Percentiles rank a stretch among this genome's conserved stretches.
Conservation (phyloP, 2,329 filamentous ascomycete genomes). For the Claviceps quebecensis region DNA sequence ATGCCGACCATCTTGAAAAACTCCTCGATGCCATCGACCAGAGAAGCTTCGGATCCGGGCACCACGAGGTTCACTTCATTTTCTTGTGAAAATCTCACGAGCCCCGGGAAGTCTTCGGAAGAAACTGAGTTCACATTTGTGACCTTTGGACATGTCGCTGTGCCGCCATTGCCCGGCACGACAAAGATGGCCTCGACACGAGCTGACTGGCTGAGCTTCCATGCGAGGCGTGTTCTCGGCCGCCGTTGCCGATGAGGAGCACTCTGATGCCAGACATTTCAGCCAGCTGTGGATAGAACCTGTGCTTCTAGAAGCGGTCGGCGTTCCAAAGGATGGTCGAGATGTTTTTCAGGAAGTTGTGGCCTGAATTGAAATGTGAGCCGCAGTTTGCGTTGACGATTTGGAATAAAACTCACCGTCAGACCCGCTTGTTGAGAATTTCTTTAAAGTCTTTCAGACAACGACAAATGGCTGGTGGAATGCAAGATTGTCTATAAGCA, state of each 20-base stretch:
- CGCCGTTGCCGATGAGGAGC: constrained; percentile 84
- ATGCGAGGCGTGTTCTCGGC: constrained; percentile 90
- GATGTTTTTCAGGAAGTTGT: not conserved
- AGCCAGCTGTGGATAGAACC: not conserved
- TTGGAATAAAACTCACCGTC: not conserved
- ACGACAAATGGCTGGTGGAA: not conserved
- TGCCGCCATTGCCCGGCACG: constrained; percentile 77
- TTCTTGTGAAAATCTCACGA: constrained; percentile 61
- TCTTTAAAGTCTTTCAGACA: not conserved
- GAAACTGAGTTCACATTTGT: constrained; percentile 57
- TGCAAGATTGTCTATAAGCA: no score
- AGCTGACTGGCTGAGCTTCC: constrained; percentile 82
- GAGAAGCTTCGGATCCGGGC: constrained; percentile 78
- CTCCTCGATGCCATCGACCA: constrained; percentile 79
- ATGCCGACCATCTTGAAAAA: constrained; percentile 66
- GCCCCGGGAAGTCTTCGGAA: constrained; percentile 60
- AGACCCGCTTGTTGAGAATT: not conserved
- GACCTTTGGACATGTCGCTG: constrained; percentile 54
- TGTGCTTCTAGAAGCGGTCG: not conserved
- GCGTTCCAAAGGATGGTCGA: not conserved
- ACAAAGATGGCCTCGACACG: constrained; percentile 61
- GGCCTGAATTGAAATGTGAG: not conserved
- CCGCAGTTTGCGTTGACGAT: not conserved
- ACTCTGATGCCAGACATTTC: constrained; percentile 41
- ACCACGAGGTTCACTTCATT: constrained; percentile 70